Evolutionary conservation across 2,329 filamentous ascomycete genomes (phyloP).

Genomic region (Nemania diffusa): DNA sequence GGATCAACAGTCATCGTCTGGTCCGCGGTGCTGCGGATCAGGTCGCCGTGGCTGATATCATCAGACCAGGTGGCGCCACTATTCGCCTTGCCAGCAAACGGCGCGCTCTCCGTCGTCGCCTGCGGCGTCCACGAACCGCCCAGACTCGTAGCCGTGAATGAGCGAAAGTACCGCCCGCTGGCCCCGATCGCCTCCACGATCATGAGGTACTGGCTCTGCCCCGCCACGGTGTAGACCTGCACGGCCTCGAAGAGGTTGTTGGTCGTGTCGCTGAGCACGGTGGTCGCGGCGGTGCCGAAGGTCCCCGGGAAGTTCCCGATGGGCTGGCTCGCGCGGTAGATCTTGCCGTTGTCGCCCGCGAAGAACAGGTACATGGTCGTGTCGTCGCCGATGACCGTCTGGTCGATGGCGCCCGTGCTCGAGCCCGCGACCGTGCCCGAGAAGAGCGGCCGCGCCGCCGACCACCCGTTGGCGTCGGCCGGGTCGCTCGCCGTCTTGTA

Average conservation of each 20-base stretch:
- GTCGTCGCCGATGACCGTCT: slow-evolving; percentile 70
- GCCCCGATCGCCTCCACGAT: slow-evolving; percentile 71
- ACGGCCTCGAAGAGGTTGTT: slow-evolving; percentile 74
- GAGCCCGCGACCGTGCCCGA: slow-evolving; percentile 62
- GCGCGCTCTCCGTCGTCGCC: slow-evolving; percentile 63
- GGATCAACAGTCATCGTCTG: slow-evolving; percentile 71
- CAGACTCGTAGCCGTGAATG: slow-evolving; percentile 69
- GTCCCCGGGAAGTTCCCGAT: slow-evolving; percentile 69
- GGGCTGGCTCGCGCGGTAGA: slow-evolving; percentile 72
- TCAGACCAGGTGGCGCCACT: slow-evolving; percentile 73
- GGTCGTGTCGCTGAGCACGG: slow-evolving; percentile 62
- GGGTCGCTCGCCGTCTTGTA: slow-evolving; percentile 70
- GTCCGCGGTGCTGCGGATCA: slow-evolving; percentile 66
- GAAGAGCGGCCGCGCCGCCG: slow-evolving; percentile 64
- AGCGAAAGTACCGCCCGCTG: slow-evolving; percentile 72
- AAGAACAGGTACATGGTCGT: slow-evolving; percentile 75
- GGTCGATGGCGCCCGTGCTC: slow-evolving; percentile 68
- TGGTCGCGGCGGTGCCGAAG: slow-evolving; percentile 63
- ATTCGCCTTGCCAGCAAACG: slow-evolving; percentile 75
- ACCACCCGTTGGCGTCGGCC: slow-evolving; percentile 67
- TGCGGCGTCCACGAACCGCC: slow-evolving; percentile 68
- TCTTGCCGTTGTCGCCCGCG: slow-evolving; percentile 72
- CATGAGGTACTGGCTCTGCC: slow-evolving; percentile 69
- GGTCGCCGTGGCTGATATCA: slow-evolving; percentile 73
- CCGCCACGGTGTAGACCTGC: slow-evolving; percentile 70